Evolutionary conservation across 257 asterid genomes (phyloP).

Genomic region (Lantana camara): DNA sequence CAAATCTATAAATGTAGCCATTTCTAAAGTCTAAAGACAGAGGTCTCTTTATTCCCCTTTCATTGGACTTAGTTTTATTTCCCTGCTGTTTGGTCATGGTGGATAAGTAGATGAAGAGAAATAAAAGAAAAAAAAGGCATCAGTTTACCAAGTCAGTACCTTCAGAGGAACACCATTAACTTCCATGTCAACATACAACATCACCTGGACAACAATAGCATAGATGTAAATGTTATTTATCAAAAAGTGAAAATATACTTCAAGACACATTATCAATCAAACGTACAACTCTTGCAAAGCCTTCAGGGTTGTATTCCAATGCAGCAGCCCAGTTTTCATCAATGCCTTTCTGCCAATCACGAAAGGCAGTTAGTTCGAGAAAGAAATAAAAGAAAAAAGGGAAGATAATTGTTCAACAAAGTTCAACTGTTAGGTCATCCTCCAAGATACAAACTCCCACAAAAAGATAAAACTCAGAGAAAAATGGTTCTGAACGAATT

Average conservation of each 20-base stretch:
- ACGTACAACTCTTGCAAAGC: constrained; percentile 94
- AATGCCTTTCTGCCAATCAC: constrained; percentile 81
- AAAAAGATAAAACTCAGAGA: constrained; percentile 2
- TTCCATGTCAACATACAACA: constrained; percentile 99
- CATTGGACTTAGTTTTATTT: constrained; percentile 7
- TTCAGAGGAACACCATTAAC: constrained; percentile 94
- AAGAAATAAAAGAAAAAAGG: neutral
- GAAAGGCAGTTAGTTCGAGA: neutral
- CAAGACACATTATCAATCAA: constrained; percentile 8
- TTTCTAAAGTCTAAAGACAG: neutral
- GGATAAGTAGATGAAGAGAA: constrained; percentile 15
- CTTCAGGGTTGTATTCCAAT: constrained; percentile 94
- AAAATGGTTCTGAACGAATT: neutral
- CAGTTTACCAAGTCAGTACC: constrained; percentile 47
- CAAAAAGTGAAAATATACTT: constrained; percentile 2
- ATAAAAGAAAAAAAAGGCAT: constrained; percentile 18
- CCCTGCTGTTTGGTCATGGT: constrained; percentile 8
- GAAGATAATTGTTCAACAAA: neutral
- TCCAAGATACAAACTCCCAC: neutral
- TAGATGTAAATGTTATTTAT: neutral
- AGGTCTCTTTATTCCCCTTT: constrained; percentile 14
- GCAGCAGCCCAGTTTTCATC: constrained; percentile 99
- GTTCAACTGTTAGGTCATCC: constrained; percentile 2
- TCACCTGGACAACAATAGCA: constrained; percentile 56
- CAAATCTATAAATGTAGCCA: neutral